A percentile compares a stretch with the other conserved stretches of the same genome.
Conservation (phyloP, 1,284 basidiomycete species). For the Ceratobasidium sp. region DNA sequence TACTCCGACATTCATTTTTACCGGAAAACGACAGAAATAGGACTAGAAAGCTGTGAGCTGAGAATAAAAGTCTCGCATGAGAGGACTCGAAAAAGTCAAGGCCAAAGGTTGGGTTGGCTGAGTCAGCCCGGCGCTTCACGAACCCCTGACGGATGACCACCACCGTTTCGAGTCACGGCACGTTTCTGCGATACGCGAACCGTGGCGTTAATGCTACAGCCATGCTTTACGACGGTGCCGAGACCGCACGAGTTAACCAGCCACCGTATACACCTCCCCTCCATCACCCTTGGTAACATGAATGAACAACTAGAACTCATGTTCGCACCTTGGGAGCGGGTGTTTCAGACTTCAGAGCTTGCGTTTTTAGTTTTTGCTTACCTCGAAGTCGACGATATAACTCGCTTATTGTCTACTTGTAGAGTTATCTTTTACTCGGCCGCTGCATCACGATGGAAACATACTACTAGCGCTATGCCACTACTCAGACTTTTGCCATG, state of each 20-base stretch:
- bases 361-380: not conserved
- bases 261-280: not conserved
- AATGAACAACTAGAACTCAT: not conserved
- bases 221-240: not conserved
- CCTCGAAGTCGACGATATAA: not conserved
- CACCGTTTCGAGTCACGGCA: not conserved
- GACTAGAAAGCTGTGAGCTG: not conserved
- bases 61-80: not conserved
- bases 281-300: not conserved
- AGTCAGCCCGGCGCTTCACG: constrained; percentile 23
- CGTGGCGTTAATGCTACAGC: not conserved
- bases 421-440: not conserved
- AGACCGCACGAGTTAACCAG: not conserved
- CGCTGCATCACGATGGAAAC: constrained; percentile 2
- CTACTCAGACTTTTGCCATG: constrained; percentile 11
- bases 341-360: constrained; percentile 18
- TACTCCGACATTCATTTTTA: constrained; percentile 35
- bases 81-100: not conserved
- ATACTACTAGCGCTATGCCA: constrained; percentile 5
- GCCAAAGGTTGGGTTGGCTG: constrained; percentile 28
- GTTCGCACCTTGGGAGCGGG: constrained; percentile 3
- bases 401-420: not conserved
- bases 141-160: not conserved
- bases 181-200: not conserved
- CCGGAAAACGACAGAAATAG: not conserved